phyloP scores from a whole-genome alignment of 176 grass and related monocot species.

The Bolboschoenus planiculmis region DNA sequence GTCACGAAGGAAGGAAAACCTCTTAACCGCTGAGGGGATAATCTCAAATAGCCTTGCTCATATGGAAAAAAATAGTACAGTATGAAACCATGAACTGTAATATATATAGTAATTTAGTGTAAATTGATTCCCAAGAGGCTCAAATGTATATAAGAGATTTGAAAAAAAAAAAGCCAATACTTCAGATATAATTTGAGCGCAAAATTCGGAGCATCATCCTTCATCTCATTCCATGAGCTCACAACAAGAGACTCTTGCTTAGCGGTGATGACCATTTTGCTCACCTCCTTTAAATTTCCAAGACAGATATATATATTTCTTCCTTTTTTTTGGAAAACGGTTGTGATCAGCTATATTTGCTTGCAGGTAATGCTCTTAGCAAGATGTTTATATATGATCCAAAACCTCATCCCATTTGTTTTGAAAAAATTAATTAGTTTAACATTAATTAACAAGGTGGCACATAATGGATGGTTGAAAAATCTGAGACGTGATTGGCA shows the following conservation, averaged over 20 bases:
- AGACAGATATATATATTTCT: background rate
- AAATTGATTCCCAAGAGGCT: background rate
- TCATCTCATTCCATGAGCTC: slow-evolving; percentile 26
- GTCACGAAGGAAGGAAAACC: slow-evolving; percentile 25
- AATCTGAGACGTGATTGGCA: background rate
- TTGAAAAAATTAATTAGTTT: background rate
- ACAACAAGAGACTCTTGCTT: slow-evolving; percentile 18
- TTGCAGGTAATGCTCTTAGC: background rate
- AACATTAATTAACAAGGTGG: background rate
- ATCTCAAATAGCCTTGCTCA: slow-evolving; percentile 22
- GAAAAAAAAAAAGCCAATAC: background rate
- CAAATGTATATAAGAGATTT: background rate
- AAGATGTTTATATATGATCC: background rate
- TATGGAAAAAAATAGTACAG: background rate
- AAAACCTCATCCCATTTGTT: background rate
- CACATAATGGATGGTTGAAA: background rate
- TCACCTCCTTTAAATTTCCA: background rate
- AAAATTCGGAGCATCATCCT: slow-evolving; percentile 13
- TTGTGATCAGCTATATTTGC: background rate
- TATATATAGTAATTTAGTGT: background rate
- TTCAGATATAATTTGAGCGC: slow-evolving; percentile 22
- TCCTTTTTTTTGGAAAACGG: background rate
- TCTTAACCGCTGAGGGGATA: slow-evolving; percentile 1
- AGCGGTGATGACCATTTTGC: slow-evolving; percentile 5
- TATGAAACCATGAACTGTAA: background rate